Base-by-base conservation (phyloP, 2,329 filamentous ascomycete genomes). In the Arthrinium phaeospermum region DNA sequence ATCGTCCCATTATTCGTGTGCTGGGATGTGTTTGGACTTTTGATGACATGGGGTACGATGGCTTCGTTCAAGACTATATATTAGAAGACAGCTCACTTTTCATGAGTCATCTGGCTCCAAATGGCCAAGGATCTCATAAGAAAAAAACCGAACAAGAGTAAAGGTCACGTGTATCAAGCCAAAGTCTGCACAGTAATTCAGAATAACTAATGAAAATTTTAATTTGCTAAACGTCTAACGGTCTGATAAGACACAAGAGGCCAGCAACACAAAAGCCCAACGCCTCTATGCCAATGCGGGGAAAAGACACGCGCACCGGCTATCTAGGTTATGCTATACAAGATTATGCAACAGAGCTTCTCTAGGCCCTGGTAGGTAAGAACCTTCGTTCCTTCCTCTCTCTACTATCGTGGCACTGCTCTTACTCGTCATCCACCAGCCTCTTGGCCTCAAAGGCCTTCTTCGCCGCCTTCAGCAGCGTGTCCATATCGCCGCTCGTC, bases 401-500 rank as follows among this genome's bases (percentile, higher is more conserved):
- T 61, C 19, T 6, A 61, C 53, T 34, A 10, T 41, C 37, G 37
- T 16, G 53, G 27, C 16, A 6, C 34, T 7, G 10, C 27, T 8
- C 10, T n/a, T 68, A 70, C 49, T 83, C 82, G 14, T 82, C 79
- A 74, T 84, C 82, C 68, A 85, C 81, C 27, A 84, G 78, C 73
- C 78, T 78, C 74, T 82, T 85, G 24, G 77, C 80, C 71, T 82
- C 79, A 78, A 80, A 86, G 16, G 85, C 85, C 83, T 87, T 89
- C 83, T 88, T 89, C 16, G 89, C 89, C 70, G 87, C 83, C 81
- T 86, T 87, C 74, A 83, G 75, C 71, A 91, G 77, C 37, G 79
- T 78, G 0, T 88, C 87, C 71, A 87, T 80, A 76, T 91, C 89
- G 12, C 90, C 90, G 76, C 89, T 91, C 82, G 85, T 89, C 76